phyloP scores from a whole-genome alignment of 164 flowering plant genomes.

The Cinnamomum chago region DNA sequence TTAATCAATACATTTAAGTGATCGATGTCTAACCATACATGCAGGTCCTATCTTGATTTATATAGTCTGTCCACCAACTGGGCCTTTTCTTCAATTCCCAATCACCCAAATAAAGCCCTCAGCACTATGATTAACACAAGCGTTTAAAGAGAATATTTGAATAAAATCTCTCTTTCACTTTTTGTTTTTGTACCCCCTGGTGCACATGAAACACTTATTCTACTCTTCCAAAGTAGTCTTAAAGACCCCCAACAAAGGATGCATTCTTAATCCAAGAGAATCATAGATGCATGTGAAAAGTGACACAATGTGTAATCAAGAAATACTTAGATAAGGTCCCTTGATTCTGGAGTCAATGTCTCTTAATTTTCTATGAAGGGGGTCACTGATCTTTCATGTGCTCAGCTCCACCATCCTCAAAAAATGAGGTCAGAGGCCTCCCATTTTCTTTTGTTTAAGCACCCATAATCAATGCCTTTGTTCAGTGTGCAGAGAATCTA shows the following conservation, averaged over 20 bases:
- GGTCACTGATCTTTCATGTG: slow-evolving; percentile 3
- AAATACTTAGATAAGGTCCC: slow-evolving; percentile 1
- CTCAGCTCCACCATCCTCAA: not conserved
- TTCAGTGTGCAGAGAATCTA: not conserved
- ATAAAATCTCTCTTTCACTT: too few relatives aligned
- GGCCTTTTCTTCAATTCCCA: too few relatives aligned
- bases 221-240: slow-evolving; percentile 1
- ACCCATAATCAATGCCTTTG: not conserved
- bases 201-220: slow-evolving; percentile 3
- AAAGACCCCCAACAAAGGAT: not conserved
- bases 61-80: too few relatives aligned
- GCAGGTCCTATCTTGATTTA: too few relatives aligned
- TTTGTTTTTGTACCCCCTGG: too few relatives aligned
- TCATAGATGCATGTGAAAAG: slow-evolving; percentile 6
- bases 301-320: not conserved
- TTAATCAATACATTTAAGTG: too few relatives aligned
- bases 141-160: too few relatives aligned
- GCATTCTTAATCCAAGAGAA: not conserved
- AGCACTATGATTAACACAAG: too few relatives aligned
- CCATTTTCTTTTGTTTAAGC: not conserved
- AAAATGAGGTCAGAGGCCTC: not conserved
- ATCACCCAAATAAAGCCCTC: too few relatives aligned
- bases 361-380: not conserved
- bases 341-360: not conserved
- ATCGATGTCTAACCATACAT: too few relatives aligned